Base-by-base conservation (phyloP, 768 basidiomycete genomes). In the Collybia sordida region DNA sequence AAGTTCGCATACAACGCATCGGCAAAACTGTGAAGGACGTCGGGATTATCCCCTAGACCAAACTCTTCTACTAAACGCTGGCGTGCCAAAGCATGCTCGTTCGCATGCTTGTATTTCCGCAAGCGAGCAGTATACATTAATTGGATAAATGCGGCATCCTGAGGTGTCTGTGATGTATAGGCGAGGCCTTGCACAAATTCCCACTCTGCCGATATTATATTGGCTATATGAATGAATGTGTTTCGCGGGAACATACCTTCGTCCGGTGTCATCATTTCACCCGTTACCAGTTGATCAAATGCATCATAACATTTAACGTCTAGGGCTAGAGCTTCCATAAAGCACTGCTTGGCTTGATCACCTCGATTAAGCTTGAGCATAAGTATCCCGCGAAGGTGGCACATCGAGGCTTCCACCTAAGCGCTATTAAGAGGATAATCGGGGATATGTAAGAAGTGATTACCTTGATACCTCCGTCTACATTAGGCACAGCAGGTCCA, bases 281-380 rank as follows among this genome's bases (percentile, higher is more conserved):
- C 90, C 17, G 83, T 86, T 22, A 98, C 74, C 8, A 99, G 79
- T 53, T 93, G 89, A 52, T 90, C 86, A 62, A 97, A 98, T 1
- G 93, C 87, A 56, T 98, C 97, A 59, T 93, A 98, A 66, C 96
- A 98, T 68, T 97, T 97, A 27, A 98, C 92, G 57, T 99, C 97
- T 18, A 98, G 76, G 1, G 88, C 81, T 18, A 99, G 77, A 1
- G 97, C 95, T 62, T 99, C 96, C 85, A 97, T 88, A 61, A 98
- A 97, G 58, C 91, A 93, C 44, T 90, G 78, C 64, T 98, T 98
- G 1, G 97, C 97, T 59, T 89, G 82, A 45, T 93, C 88, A 18
- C 86, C 85, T 9, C 93, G 87, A 59, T 93, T 94, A 14, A 98
- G 77, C 62, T 97, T 95, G 46, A 95, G 85, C 85, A 98, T 96